These are phyloP conservation scores for Acacia pycnantha DNA, from an alignment of 331 rosid species.

Conservation along the genomic window DNA sequence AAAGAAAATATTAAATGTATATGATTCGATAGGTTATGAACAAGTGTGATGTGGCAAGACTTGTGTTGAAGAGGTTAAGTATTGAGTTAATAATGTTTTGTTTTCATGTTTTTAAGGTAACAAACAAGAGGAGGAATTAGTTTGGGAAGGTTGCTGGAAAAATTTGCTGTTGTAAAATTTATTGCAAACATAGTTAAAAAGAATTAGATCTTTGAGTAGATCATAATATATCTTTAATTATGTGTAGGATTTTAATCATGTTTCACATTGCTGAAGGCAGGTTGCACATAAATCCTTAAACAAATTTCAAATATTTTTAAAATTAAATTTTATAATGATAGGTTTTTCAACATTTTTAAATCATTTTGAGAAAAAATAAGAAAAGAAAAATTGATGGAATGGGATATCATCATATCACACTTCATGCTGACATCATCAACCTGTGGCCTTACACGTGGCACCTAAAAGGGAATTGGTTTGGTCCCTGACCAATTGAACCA, in stretches of 20 bases:
- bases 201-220: too few species aligned
- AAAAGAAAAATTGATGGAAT: constrained; percentile 5
- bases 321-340: too few species aligned
- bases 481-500: constrained; percentile 45
- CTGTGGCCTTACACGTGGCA: constrained; percentile 54
- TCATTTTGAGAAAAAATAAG: not conserved
- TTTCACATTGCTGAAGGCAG: too few species aligned
- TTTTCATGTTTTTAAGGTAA: not conserved
- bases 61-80: not conserved
- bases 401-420: constrained; percentile 67
- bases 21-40: not conserved
- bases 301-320: too few species aligned
- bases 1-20: not conserved
- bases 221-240: too few species aligned
- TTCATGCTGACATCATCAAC: constrained; percentile 87
- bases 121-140: not conserved
- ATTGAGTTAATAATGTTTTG: not conserved
- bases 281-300: too few species aligned
- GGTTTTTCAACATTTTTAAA: too few species aligned
- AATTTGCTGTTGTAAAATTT: too few species aligned
- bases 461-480: constrained; percentile 46
- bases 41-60: not conserved
- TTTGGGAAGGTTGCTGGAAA: not conserved
- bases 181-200: too few species aligned
- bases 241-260: too few species aligned